Evolutionary conservation across 495 filamentous ascomycete genomes (phyloP), one percentile per base, ranked within the genome.

Genomic region (Aspergillus hancockii): DNA sequence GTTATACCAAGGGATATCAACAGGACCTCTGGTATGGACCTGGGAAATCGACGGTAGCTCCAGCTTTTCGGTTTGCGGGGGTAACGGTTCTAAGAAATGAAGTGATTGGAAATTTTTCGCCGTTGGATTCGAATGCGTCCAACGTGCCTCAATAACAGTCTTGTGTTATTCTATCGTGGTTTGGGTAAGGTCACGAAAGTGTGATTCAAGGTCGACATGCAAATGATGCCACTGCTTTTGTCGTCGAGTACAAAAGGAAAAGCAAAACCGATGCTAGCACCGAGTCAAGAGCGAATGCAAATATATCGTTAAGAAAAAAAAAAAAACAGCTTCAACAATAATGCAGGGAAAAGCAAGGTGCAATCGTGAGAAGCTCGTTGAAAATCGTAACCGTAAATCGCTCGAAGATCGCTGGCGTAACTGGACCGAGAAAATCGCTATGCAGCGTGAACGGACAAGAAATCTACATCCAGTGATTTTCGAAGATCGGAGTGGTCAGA

Each of bases 11-110:
- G 86, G 77, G 57, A 85, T 83, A 78, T 96, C 90, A 75, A 83
- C 82, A 79, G 86, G 83, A 82, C 88, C 91, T 88, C 92, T 89
- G 85, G 88, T 86, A 75, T 91, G 90, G 83, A 91, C 85, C 83
- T 92, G 90, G 72, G 91, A 88, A 68, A 93, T 88, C 82, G 91
- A 89, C 75, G 93, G 91, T 79, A 94, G 88, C 92, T 96, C 93
- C 93, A 97, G 93, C 83, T 96, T 97, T 90, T 84, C 92, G 92
- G 88, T 91, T 79, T 84, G 83, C 71, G 70, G 59, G 63, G 70
- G 63, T 56, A 71, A 71, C 59, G 66, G 71, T 67, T 76, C 71
- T 69, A 67, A 75, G 64, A 66, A 68, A 62, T 59, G 58, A 64
- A 63, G 53, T 36, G 52, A 57, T 49, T 58, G 52, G 47, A 31